phyloP scores from a whole-genome alignment of 2,329 filamentous ascomycete species.

The Fusarium musae region DNA sequence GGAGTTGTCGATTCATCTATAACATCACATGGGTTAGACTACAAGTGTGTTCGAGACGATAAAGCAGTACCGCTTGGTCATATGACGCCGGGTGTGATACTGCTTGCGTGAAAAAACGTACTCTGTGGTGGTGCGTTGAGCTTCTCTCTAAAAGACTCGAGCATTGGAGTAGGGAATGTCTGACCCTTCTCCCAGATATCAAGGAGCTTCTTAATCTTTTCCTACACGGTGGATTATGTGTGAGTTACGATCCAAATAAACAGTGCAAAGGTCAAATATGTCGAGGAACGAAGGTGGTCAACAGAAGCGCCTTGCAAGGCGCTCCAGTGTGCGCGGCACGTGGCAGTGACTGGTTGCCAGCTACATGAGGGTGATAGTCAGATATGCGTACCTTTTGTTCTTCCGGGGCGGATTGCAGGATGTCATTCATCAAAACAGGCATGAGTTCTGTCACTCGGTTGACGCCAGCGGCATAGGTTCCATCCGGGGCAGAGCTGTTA shows the following conservation, averaged over 20 bases:
- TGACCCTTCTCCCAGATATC: slow-evolving; percentile 98
- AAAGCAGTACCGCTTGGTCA: not conserved
- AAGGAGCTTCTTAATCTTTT: slow-evolving; percentile 92
- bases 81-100: not conserved
- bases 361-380: slow-evolving; percentile 41
- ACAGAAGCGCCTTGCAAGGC: slow-evolving; percentile 18
- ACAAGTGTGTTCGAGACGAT: slow-evolving; percentile 18
- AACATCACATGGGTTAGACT: slow-evolving; percentile 54
- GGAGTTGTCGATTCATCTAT: slow-evolving; percentile 79
- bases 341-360: slow-evolving; percentile 25
- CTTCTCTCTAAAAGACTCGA: slow-evolving; percentile 85
- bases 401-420: slow-evolving; percentile 85
- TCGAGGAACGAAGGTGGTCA: slow-evolving; percentile 27
- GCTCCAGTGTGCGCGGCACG: slow-evolving; percentile 27
- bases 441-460: slow-evolving; percentile 96
- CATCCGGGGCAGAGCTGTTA: slow-evolving; percentile 83
- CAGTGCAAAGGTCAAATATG: slow-evolving; percentile 27
- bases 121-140: slow-evolving; percentile 71
- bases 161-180: slow-evolving; percentile 85
- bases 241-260: slow-evolving; percentile 51
- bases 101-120: slow-evolving; percentile 60
- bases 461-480: slow-evolving; percentile 93
- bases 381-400: slow-evolving; percentile 92
- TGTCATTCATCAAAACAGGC: slow-evolving; percentile 94
- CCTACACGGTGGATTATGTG: slow-evolving; percentile 69